A percentile compares a stretch with the other conserved stretches of the same genome.
Evolutionary conservation across 352 stramenopile species (phyloP).

Genomic region (Phytophthora uliginosa): DNA sequence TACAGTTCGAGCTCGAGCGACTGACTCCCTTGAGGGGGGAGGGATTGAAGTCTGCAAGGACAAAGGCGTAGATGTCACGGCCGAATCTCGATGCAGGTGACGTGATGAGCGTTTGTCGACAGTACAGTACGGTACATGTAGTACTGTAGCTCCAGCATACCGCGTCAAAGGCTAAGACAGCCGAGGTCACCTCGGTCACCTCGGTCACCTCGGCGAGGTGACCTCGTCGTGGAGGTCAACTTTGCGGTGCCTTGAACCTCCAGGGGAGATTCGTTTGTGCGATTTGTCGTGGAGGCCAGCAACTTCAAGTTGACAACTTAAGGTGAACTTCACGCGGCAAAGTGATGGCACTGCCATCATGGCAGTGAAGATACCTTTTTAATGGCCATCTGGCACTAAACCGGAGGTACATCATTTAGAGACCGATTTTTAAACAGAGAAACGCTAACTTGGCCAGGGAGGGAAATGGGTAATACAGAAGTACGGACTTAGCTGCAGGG

Average conservation of each 20-base stretch:
- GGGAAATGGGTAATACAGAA: too few species aligned
- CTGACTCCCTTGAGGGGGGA: not conserved
- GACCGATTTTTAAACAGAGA: too few species aligned
- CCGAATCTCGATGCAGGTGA: not conserved
- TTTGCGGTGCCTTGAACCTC: not conserved
- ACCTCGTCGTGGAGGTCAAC: not conserved
- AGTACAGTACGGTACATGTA: not conserved
- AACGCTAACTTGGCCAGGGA: too few species aligned
- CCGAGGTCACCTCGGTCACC: not conserved
- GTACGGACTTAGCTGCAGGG: too few species aligned
- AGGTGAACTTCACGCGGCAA: too few species aligned
- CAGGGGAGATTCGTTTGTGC: not conserved
- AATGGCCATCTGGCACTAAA: too few species aligned
- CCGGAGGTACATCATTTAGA: too few species aligned
- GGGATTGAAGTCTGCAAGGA: not conserved
- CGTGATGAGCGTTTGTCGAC: not conserved
- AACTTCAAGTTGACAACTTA: too few species aligned
- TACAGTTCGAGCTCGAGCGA: not conserved
- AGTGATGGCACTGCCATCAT: too few species aligned
- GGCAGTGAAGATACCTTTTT: too few species aligned
- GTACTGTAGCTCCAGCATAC: not conserved
- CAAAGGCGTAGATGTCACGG: not conserved
- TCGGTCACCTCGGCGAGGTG: too few species aligned
- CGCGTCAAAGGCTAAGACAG: not conserved
- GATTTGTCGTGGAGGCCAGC: not conserved